Base-by-base conservation (phyloP, 257 asterid genomes). In the Paulownia fortunei region DNA sequence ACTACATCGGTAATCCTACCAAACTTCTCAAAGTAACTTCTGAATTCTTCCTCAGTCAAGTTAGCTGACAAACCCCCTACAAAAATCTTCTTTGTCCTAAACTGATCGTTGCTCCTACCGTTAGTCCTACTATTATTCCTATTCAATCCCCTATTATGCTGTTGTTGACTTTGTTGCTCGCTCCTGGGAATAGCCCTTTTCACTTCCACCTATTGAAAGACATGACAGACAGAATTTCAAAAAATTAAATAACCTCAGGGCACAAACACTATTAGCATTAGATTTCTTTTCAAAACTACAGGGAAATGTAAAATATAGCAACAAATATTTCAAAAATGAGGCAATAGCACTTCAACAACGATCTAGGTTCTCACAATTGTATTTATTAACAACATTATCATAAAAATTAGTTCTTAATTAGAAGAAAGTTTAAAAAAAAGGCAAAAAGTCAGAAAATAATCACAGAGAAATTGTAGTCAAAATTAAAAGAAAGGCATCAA, bases 1-100 rank as follows among this genome's bases (percentile, higher is more conserved):
- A 94, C 99, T 71, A 92, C 97, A 84, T 94, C 99, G 2, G 87
- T 90, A 24, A 94, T 92, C 79, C 86, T 89, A 84, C 98, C 99
- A 41, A 87, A 92, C 78, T 81, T 89, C 83, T 90, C 98, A 74
- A 94, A 94, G 83, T 92, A 92, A 81, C 80, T 77, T 89, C 87
- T 92, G 90, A 92, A 92, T 70, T 90, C 97, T 24, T 91, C 91
- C 79, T 92, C 92, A 0, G 88, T 94, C 84, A 94, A 60, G 79
- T 78, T 86, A 82, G 98, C 92, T 4, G 99, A 86, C 72, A 94
- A 88, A 16, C 99, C 98, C 76, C 99, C 98, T 78, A 92, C 98
- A 67, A 94, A 94, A 73, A 94, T 90, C 92, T 94, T 94, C 87
- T 90, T 92, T 16, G 97, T 91, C 90, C 92, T 90, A 87, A 89